Base-by-base conservation (phyloP, 805 yeast genomes). In the Candida hispaniensis region DNA sequence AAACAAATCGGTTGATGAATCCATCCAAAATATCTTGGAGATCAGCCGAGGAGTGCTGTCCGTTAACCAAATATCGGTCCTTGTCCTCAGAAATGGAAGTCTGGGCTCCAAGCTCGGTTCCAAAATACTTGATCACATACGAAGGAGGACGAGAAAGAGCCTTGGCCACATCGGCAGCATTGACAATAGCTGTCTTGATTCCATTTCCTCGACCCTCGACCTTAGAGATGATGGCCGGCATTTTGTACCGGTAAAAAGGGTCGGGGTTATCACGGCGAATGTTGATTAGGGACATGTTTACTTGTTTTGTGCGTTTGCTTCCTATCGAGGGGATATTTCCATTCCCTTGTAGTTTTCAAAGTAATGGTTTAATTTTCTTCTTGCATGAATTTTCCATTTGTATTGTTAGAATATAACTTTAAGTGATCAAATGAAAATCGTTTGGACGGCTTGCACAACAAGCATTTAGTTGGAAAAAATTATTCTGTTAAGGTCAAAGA, bases 141-240 rank as follows among this genome's bases (percentile, higher is more conserved):
- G 88, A 64, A 21, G 95, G 75, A 19, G 98, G 97, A 62, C 98
- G 77, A 47, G 80, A 81, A 45, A 91, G 69, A 14, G 97, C 93
- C 52, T 94, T 74, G 24, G 96, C 93, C 43, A 91, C 95, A 54
- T 91, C 97, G 23, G 79, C 64, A 38, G 83, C 74, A 61, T 91
- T 91, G 47, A 83, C 73, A 39, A 91, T 77, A 38, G 88, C 93
- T 14, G 98, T 91, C 60, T 85, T 86, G 63, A 91, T 91, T 75
- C 98, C 98, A 65, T 91, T 91, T 66, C 98, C 98, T 58, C 94
- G 74, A 60, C 98, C 98, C 66, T 91, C 97, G 47, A 82, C 82
- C 70, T 91, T 91, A 48, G 95, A 81, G 64, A 81, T 93, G 61
- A 91, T 78, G 26, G 93, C 79, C 56, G 98, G 98, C 98, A 91